Evolutionary conservation across 2,329 filamentous ascomycete species (phyloP).

Genomic region (Aspergillus sp.): DNA sequence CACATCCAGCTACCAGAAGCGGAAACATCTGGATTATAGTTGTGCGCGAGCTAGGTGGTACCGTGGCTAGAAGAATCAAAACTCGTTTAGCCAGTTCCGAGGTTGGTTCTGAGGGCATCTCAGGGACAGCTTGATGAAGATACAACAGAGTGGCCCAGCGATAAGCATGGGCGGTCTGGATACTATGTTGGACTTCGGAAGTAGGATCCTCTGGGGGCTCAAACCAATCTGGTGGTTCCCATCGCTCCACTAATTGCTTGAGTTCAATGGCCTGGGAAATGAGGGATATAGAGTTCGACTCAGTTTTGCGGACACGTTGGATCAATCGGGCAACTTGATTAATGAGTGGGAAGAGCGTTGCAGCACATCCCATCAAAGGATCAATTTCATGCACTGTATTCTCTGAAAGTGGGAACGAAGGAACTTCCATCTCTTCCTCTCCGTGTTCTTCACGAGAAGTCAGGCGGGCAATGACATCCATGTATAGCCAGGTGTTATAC

Average conservation of each 20-base stretch:
- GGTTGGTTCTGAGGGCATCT: slow-evolving; percentile 61
- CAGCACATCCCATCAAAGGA: slow-evolving; percentile 69
- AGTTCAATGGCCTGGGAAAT: slow-evolving; percentile 63
- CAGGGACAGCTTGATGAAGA: slow-evolving; percentile 67
- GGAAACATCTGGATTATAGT: slow-evolving; percentile 71
- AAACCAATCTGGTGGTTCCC: slow-evolving; percentile 60
- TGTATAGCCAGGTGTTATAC: slow-evolving; percentile 71
- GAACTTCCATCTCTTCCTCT: slow-evolving; percentile 45
- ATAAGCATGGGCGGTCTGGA: slow-evolving; percentile 67
- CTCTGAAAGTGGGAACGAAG: slow-evolving; percentile 42
- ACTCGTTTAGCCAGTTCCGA: slow-evolving; percentile 62
- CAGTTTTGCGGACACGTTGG: slow-evolving; percentile 57
- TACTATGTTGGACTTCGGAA: slow-evolving; percentile 61
- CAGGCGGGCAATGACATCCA: slow-evolving; percentile 69
- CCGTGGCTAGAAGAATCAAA: slow-evolving; percentile 61
- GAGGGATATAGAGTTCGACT: slow-evolving; percentile 59
- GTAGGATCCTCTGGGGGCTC: slow-evolving; percentile 64
- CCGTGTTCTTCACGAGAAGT: slow-evolving; percentile 63
- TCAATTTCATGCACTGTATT: slow-evolving; percentile 60
- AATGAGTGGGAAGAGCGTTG: slow-evolving; percentile 67
- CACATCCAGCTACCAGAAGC: slow-evolving; percentile 66
- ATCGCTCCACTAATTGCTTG: slow-evolving; percentile 60
- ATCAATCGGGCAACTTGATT: slow-evolving; percentile 65
- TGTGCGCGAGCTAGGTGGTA: slow-evolving; percentile 61
- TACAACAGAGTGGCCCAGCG: slow-evolving; percentile 67